Conservation (phyloP, 2,329 filamentous ascomycete genomes). For the Colletotrichum gloeosporioides region DNA sequence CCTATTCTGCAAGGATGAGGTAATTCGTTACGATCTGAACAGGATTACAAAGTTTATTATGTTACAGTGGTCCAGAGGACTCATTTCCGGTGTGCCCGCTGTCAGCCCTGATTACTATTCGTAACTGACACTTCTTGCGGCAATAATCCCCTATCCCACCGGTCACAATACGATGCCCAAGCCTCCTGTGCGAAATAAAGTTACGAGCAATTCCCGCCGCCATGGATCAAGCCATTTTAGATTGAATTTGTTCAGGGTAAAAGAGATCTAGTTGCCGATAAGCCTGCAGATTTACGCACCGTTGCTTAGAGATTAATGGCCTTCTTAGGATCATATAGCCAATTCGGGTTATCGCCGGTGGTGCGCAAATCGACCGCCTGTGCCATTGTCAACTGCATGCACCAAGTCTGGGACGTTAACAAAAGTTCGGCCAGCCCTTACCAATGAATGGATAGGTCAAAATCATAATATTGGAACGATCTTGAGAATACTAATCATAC, state of each 20-base stretch:
- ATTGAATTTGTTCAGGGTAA: background rate
- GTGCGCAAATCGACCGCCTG: background rate
- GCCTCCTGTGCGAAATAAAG: background rate
- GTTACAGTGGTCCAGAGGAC: background rate
- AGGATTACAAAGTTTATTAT: background rate
- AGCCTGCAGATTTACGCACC: background rate
- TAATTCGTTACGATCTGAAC: background rate
- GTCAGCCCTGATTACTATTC: background rate
- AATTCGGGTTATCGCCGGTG: background rate
- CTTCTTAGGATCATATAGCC: no score
- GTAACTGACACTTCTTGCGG: background rate
- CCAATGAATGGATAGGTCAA: background rate
- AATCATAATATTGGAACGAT: background rate
- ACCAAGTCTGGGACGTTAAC: background rate
- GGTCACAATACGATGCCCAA: background rate
- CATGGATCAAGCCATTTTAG: background rate
- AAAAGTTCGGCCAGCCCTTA: background rate
- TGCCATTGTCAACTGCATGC: background rate
- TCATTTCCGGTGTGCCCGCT: background rate
- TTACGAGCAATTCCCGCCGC: background rate
- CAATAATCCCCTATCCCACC: background rate
- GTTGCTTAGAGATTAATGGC: no score
- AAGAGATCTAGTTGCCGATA: background rate
- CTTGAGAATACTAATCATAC: accelerated
- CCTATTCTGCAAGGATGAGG: background rate